Evolutionary conservation across 208 protist genomes (phyloP).

Genomic region (Crithidia expoeki): DNA sequence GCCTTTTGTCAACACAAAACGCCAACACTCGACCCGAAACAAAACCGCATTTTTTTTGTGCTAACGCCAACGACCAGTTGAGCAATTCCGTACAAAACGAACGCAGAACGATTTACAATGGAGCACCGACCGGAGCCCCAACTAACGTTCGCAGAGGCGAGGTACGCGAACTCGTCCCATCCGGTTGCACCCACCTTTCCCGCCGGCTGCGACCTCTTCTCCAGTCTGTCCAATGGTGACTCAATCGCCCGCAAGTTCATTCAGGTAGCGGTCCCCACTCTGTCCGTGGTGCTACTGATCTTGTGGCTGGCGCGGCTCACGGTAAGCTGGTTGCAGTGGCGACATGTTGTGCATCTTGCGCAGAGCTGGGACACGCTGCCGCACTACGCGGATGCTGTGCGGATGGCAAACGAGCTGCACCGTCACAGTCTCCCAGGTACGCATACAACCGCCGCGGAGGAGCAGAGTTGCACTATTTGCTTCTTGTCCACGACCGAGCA

Average conservation of each 20-base stretch:
- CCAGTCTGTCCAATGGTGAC: slow-evolving; percentile 23
- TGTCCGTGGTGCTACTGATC: slow-evolving; percentile 29
- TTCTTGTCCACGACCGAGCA: slow-evolving; percentile 12
- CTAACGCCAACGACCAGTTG: too few species aligned
- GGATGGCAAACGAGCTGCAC: slow-evolving; percentile 9
- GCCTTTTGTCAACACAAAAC: too few species aligned
- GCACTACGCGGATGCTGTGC: slow-evolving; percentile 18
- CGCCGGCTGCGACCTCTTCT: slow-evolving; percentile 14
- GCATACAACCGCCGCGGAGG: neutral
- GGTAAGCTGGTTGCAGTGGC: slow-evolving; percentile 7
- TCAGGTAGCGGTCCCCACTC: slow-evolving; percentile 19
- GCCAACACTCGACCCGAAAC: too few species aligned
- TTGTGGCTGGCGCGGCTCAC: slow-evolving; percentile 27
- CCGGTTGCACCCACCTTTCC: slow-evolving; percentile 24
- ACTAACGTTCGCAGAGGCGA: slow-evolving; percentile 29
- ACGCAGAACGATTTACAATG: neutral
- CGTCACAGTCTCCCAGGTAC: neutral
- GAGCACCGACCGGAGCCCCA: slow-evolving; percentile 20
- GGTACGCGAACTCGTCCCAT: slow-evolving; percentile 28
- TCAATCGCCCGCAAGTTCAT: slow-evolving; percentile 25
- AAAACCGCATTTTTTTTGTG: too few species aligned
- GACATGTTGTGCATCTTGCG: slow-evolving; percentile 12
- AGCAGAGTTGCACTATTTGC: slow-evolving; percentile 35
- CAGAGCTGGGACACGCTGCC: slow-evolving; percentile 25
- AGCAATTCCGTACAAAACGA: neutral